Percentiles rank a stretch among this genome's conserved stretches.
Evolutionary conservation across 208 protist genomes (phyloP).

Genomic region (Porcisia hertigi): DNA sequence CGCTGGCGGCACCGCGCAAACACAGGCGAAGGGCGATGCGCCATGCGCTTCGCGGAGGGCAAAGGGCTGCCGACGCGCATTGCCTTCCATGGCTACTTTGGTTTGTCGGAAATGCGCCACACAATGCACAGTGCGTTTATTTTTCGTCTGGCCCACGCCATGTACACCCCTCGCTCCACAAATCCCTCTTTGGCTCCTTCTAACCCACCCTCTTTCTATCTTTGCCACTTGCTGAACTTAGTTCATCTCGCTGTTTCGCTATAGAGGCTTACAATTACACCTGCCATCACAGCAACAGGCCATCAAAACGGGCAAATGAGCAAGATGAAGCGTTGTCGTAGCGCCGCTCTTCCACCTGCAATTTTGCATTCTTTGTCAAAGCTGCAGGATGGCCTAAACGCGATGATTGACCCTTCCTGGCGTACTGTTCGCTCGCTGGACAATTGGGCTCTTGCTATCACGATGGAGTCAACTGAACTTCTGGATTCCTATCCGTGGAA

Average conservation of each 20-base stretch:
- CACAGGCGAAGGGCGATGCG: too few relatives aligned
- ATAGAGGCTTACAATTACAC: not conserved
- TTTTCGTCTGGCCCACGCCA: too few relatives aligned
- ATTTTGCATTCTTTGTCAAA: constrained; percentile 67
- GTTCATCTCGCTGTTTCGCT: too few relatives aligned
- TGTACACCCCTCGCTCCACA: not conserved
- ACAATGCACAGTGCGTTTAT: too few relatives aligned
- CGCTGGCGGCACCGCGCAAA: too few relatives aligned
- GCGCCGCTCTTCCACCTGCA: constrained; percentile 24
- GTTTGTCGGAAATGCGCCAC: too few relatives aligned
- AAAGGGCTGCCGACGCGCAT: too few relatives aligned
- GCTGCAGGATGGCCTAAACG: constrained; percentile 88
- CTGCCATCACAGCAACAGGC: not conserved
- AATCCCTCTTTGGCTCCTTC: not conserved
- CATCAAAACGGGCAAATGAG: not conserved
- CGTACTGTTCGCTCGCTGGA: constrained; percentile 58
- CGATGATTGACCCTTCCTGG: constrained; percentile 77
- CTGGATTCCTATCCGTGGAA: constrained; percentile 94
- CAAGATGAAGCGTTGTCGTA: constrained; percentile 53
- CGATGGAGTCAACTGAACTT: constrained; percentile 86
- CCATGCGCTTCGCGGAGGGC: too few relatives aligned
- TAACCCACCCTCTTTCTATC: not conserved
- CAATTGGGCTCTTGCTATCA: constrained; percentile 90
- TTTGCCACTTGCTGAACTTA: not conserved
- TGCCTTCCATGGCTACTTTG: too few relatives aligned